Conservation (phyloP, 768 basidiomycete species). For the Podaxis sp. region DNA sequence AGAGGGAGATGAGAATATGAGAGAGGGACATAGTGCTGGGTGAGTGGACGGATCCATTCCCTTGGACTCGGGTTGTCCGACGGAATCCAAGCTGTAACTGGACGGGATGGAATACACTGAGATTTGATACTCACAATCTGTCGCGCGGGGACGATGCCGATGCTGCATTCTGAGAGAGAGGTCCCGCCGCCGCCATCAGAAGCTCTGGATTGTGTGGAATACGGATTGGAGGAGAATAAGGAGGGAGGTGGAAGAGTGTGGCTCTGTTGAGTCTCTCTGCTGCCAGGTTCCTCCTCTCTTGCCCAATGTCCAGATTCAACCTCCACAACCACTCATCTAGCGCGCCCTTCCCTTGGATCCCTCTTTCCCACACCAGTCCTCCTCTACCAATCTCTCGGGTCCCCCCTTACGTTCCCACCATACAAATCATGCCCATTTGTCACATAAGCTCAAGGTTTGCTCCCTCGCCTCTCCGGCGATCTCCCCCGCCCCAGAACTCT, state of each 20-base stretch:
- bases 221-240: not conserved
- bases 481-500: not conserved
- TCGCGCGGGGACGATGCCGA: not conserved
- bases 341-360: not conserved
- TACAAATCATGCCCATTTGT: not conserved
- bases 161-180: not conserved
- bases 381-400: not conserved
- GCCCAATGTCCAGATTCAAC: not conserved
- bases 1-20: conserved; percentile 2
- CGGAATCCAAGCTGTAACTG: not conserved
- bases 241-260: not conserved
- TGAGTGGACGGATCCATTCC: conserved; percentile 1
- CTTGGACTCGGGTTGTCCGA: conserved; percentile 13
- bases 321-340: not conserved
- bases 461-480: not conserved
- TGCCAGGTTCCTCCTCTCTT: not conserved
- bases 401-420: not conserved
- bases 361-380: not conserved
- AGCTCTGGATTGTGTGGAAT: not conserved
- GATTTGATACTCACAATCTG: conserved; percentile 2
- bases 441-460: conserved; percentile 5
- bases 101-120: not conserved
- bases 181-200: not conserved
- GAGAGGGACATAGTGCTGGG: not conserved
- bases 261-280: not conserved